Evolutionary conservation across 2,329 filamentous ascomycete species (phyloP), one percentile per base, ranked within the genome.

Genomic region (Penicillium sclerotigenum): DNA sequence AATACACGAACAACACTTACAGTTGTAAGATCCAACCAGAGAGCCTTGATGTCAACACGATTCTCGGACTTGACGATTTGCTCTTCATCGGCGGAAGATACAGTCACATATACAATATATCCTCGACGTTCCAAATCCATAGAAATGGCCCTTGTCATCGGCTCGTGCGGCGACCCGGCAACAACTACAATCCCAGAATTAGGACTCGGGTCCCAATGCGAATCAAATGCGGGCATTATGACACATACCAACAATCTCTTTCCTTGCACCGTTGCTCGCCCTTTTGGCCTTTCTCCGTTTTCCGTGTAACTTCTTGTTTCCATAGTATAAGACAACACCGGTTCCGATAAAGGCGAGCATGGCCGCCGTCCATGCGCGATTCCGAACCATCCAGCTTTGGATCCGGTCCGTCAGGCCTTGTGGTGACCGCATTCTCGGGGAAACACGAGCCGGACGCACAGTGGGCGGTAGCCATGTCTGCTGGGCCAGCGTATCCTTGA

Each of bases 51-150:
- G 70, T 97, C 94, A 7, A 86, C 81, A 59, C 91, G 82, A n/a
- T 86, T 83, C 71, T 96, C 84, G 58, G 84, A 83, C 58, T 90
- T 84, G 14, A 97, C 86, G 60, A 88, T 77, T 34, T 87, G 81
- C 72, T 97, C 91, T 64, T 97, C 93, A 66, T 96, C 90, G 57
- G 86, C 77, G n/a, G 86, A 90, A 61, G 86, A 88, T 67, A 91
- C 93, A 0, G 96, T 89, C 58, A 99, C 81, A 72, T 91, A 99
- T 54, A 97, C 90, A 58, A 97, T 89, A 72, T 95, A 97, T 5
- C 94, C 94, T 61, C 91, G 85, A 57, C 91, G 82, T 76, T 97
- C 94, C 63, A 99, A 80, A 69, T 99, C 94, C 46, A 92, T 76
- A 2, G 91, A 86, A 52, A 97, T 79, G 11, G 90, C 91, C 67